A percentile compares a stretch with the other conserved stretches of the same genome.
Conservation (phyloP, 495 filamentous ascomycete species). For the Xylaria longipes region DNA sequence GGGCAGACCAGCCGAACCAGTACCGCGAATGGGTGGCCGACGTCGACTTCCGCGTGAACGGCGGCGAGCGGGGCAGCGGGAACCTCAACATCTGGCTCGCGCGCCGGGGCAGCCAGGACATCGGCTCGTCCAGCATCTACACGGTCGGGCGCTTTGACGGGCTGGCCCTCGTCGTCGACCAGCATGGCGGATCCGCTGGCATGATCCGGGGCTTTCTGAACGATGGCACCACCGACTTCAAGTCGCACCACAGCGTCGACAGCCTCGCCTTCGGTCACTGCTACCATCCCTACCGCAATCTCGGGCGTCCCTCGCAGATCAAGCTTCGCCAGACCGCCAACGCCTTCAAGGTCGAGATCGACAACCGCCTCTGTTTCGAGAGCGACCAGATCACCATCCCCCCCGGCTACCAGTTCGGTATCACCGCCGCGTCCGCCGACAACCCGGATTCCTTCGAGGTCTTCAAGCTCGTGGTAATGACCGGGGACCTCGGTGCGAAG, state of each 20-base stretch:
- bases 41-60: constrained; percentile 85
- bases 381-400: constrained; percentile 80
- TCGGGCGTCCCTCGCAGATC: constrained; percentile 80
- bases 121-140: constrained; percentile 80
- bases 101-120: constrained; percentile 67
- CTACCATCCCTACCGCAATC: constrained; percentile 87
- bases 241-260: constrained; percentile 77
- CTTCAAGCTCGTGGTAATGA: constrained; percentile 80
- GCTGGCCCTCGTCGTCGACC: constrained; percentile 83
- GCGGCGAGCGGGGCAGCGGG: constrained; percentile 82
- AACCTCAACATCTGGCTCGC: constrained; percentile 95
- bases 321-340: constrained; percentile 70
- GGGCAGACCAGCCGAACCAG: constrained; percentile 69
- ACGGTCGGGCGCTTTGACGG: constrained; percentile 85
- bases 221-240: constrained; percentile 85
- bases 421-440: constrained; percentile 87
- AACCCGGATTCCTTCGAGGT: constrained; percentile 93
- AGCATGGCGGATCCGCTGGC: constrained; percentile 81
- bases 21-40: constrained; percentile 78
- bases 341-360: constrained; percentile 78
- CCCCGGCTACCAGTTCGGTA: constrained; percentile 80
- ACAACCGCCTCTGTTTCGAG: constrained; percentile 83
- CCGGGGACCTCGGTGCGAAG: constrained; percentile 47
- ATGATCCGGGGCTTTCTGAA: constrained; percentile 92
- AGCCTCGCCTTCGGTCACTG: constrained; percentile 93